Evolutionary conservation across 352 stramenopile species (phyloP).

Genomic region (Phytophthora pseudosyringae): DNA sequence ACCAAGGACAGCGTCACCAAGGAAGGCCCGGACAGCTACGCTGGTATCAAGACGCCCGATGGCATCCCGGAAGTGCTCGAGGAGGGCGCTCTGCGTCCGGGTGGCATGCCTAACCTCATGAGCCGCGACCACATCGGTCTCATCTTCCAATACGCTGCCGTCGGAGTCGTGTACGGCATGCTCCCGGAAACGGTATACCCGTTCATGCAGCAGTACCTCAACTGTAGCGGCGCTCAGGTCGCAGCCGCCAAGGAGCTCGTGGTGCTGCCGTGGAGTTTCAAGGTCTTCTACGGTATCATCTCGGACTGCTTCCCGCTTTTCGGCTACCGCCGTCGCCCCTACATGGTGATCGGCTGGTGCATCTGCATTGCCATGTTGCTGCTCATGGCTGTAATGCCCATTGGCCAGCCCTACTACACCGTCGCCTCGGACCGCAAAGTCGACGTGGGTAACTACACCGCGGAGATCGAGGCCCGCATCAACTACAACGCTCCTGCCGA

Average conservation of each 20-base stretch:
- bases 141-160: conserved; percentile 56
- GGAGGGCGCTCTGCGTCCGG: conserved; percentile 42
- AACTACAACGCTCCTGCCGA: conserved; percentile 45
- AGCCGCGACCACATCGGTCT: conserved; percentile 53
- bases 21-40: conserved; percentile 36
- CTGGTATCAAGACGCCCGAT: conserved; percentile 41
- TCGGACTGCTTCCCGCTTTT: conserved; percentile 52
- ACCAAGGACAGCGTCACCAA: conserved; percentile 39
- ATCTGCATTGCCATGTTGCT: conserved; percentile 55
- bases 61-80: conserved; percentile 29
- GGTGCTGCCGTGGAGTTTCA: conserved; percentile 65
- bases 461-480: conserved; percentile 41
- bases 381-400: conserved; percentile 50
- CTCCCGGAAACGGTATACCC: conserved; percentile 59
- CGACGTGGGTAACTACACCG: conserved; percentile 33
- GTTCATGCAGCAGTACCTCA: conserved; percentile 59
- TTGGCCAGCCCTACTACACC: conserved; percentile 66
- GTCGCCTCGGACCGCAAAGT: conserved; percentile 32
- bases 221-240: conserved; percentile 56
- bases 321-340: conserved; percentile 67
- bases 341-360: conserved; percentile 65
- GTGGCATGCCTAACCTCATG: conserved; percentile 42
- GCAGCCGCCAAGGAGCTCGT: conserved; percentile 55
- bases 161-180: conserved; percentile 54
- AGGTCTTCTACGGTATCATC: conserved; percentile 53